phyloP scores from a whole-genome alignment of 331 rosid genomes.

The Quercus lobata region DNA sequence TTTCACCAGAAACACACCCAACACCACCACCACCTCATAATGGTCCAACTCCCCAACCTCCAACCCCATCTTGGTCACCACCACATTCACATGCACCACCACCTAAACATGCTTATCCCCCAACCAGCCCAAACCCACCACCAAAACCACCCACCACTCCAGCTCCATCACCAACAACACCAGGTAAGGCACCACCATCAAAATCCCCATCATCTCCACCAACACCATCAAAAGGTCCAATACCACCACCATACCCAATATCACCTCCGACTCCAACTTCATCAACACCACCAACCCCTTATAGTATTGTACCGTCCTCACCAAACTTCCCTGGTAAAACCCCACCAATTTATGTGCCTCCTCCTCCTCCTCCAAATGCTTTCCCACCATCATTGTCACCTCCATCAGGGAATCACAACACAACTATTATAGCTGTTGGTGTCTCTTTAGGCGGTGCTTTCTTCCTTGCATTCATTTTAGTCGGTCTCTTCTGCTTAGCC shows the following conservation, averaged over 20 bases:
- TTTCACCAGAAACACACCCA: not conserved
- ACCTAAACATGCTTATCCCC: not conserved
- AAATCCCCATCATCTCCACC: not conserved
- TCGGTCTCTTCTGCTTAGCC: constrained; percentile 47
- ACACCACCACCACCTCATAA: not conserved
- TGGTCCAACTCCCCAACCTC: constrained; percentile 12
- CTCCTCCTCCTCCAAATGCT: not conserved
- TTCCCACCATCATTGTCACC: constrained; percentile 26
- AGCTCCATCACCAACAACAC: not conserved
- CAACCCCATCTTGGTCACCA: not conserved
- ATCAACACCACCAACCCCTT: constrained; percentile 12
- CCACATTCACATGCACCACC: not conserved
- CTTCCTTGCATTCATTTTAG: constrained; percentile 34
- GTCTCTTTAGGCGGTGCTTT: constrained; percentile 40
- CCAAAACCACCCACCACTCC: not conserved
- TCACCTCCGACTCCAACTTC: constrained; percentile 8
- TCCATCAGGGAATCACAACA: constrained; percentile 14
- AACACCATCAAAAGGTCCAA: not conserved
- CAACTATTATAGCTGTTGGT: constrained; percentile 48
- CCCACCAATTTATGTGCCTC: not conserved
- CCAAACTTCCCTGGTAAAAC: constrained; percentile 7
- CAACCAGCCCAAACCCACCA: not conserved
- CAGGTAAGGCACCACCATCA: not conserved
- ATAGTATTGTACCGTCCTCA: constrained; percentile 2
- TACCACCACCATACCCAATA: constrained; percentile 6